Percentiles rank a stretch among this genome's conserved stretches.
phyloP scores from a whole-genome alignment of 805 yeast genomes.

The Yamadazyma takamatsuzukensis region DNA sequence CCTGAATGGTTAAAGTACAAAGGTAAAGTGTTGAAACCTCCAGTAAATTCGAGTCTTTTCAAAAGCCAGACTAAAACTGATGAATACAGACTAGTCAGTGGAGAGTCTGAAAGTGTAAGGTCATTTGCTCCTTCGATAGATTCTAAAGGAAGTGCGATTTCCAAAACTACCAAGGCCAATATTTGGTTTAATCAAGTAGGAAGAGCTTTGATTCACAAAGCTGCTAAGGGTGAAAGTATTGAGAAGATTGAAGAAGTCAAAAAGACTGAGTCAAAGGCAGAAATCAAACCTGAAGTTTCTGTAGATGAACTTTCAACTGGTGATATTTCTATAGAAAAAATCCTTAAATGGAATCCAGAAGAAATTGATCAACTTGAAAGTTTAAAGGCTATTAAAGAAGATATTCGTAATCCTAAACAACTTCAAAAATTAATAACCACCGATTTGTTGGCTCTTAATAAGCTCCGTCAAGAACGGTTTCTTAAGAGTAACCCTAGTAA shows the following conservation, averaged over 20 bases:
- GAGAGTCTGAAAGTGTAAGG: conserved; percentile 19
- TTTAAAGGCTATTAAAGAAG: conserved; percentile 21
- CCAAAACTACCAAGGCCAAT: conserved; percentile 26
- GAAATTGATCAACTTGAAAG: conserved; percentile 20
- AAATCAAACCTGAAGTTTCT: conserved; percentile 1
- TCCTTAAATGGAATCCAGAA: conserved; percentile 35
- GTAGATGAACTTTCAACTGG: conserved; percentile 7
- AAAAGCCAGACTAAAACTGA: conserved; percentile 17
- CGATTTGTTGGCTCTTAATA: conserved; percentile 31
- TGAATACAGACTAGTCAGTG: conserved; percentile 14
- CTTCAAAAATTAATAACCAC: conserved; percentile 34
- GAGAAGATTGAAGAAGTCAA: conserved; percentile 27
- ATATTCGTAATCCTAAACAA: conserved; percentile 21
- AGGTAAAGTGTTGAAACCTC: conserved; percentile 20
- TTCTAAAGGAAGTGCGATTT: conserved; percentile 30
- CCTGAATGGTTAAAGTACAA: conserved; percentile 42
- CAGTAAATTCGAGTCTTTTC: conserved; percentile 24
- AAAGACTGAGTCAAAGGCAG: conserved; percentile 6
- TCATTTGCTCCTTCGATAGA: conserved; percentile 38
- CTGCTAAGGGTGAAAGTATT: too few species aligned
- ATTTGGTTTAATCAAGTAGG: conserved; percentile 43
- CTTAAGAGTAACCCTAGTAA: conserved; percentile 23
- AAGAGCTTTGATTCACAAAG: too few species aligned
- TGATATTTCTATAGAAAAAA: conserved; percentile 15
- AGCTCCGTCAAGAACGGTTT: conserved; percentile 38